Conservation (phyloP, 306 rosid species). For the Chamaecrista fasciculata region DNA sequence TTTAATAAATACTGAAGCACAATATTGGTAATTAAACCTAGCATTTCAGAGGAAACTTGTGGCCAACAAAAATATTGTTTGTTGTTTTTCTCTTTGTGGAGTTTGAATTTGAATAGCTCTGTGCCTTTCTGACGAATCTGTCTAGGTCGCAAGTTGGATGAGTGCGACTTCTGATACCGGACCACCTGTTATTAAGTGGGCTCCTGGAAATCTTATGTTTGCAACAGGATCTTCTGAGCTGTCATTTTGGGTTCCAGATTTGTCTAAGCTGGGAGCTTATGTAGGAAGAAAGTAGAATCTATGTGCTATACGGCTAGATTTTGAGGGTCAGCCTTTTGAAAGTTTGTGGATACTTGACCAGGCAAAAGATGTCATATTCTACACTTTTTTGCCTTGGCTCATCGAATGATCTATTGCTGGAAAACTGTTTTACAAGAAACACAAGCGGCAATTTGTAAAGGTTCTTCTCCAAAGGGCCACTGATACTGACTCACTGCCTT, state of each 20-base stretch:
- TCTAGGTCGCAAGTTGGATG: constrained; percentile 90
- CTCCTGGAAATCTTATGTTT: constrained; percentile 91
- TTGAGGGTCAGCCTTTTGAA: background rate
- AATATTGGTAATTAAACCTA: background rate
- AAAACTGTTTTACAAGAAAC: background rate
- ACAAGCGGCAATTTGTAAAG: constrained; percentile 15
- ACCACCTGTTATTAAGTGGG: constrained; percentile 93
- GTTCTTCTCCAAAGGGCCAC: background rate
- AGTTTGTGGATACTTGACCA: constrained; percentile 6
- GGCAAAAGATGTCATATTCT: background rate
- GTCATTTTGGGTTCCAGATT: constrained; percentile 92
- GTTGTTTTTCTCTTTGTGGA: background rate
- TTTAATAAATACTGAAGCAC: background rate
- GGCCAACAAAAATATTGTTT: background rate
- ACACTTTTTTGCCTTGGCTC: background rate
- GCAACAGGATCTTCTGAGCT: constrained; percentile 88
- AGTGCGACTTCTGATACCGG: constrained; percentile 76
- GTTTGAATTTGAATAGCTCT: background rate
- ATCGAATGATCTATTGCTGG: too few species aligned
- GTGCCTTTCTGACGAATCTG: background rate
- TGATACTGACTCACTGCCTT: constrained; percentile 5
- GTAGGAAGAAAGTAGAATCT: constrained; percentile 72
- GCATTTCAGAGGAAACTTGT: background rate
- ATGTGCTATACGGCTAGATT: background rate
- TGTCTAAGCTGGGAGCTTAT: constrained; percentile 84